phyloP scores from a whole-genome alignment of 2,329 filamentous ascomycete species.

The Chrysosphaeria jannelii region DNA sequence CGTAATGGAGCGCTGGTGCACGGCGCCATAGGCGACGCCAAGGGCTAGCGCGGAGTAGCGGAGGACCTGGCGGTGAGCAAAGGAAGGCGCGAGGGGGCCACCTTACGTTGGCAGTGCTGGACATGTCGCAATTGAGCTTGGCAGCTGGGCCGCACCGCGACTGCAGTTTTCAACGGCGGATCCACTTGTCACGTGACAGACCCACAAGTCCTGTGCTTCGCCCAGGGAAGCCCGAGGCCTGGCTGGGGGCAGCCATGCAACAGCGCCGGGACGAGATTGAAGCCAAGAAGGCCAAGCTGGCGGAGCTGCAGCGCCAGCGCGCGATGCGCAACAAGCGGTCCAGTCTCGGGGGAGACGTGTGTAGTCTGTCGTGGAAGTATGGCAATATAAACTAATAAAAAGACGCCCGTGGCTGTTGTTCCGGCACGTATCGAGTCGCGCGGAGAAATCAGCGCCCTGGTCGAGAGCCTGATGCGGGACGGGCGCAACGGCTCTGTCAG shows the following conservation, averaged over 20 bases:
- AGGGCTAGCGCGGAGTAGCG: constrained; percentile 83
- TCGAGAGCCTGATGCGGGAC: constrained; percentile 56
- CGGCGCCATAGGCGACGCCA: constrained; percentile 85
- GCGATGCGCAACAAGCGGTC: constrained; percentile 63
- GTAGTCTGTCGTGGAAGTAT: too few species aligned
- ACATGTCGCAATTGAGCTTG: too few species aligned
- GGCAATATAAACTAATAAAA: too few species aligned
- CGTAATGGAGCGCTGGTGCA: constrained; percentile 62
- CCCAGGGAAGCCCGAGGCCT: too few species aligned
- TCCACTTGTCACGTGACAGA: too few species aligned
- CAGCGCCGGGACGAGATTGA: constrained; percentile 87
- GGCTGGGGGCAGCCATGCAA: constrained; percentile 29
- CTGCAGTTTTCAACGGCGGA: too few species aligned
- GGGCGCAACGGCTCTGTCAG: constrained; percentile 40
- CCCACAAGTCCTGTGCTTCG: too few species aligned
- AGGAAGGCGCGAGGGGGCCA: too few species aligned
- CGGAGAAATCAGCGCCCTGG: constrained; percentile 57
- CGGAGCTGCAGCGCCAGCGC: constrained; percentile 78
- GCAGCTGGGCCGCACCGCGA: too few species aligned
- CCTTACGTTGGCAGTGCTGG: too few species aligned
- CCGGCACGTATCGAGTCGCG: constrained; percentile 38
- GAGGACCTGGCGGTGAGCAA: constrained; percentile 66
- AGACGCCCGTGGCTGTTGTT: too few species aligned
- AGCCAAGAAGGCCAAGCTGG: constrained; percentile 89
- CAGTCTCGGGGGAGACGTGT: too few species aligned